phyloP scores from a whole-genome alignment of 345 rosid genomes.

The Camelina laxa region DNA sequence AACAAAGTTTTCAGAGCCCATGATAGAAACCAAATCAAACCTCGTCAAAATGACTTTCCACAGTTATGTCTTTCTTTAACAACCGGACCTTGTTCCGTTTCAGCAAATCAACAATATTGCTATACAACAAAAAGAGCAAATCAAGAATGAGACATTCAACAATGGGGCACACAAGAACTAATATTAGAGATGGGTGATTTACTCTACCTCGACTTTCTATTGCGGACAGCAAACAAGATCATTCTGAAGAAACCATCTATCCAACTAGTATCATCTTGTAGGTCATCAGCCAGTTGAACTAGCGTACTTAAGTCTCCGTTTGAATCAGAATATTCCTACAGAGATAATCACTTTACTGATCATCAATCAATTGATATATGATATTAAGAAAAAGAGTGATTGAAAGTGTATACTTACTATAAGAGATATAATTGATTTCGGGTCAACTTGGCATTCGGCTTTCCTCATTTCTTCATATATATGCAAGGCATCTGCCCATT shows the following conservation, averaged over 20 bases:
- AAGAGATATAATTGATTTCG: conserved; percentile 66
- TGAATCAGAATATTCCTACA: conserved; percentile 58
- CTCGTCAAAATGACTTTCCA: conserved; percentile 67
- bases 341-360: not conserved
- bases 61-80: conserved; percentile 50
- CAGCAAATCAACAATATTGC: conserved; percentile 67
- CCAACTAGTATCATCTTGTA: conserved; percentile 60
- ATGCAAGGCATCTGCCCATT: conserved; percentile 64
- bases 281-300: conserved; percentile 62
- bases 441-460: conserved; percentile 54
- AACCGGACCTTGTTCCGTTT: conserved; percentile 53
- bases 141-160: conserved; percentile 25
- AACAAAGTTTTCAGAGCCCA: conserved; percentile 6
- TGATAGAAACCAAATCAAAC: conserved; percentile 49
- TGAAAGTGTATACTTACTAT: conserved; percentile 63
- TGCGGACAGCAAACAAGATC: conserved; percentile 55
- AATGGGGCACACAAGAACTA: conserved; percentile 11
- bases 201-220: conserved; percentile 61
- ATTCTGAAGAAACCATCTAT: conserved; percentile 69
- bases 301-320: conserved; percentile 56
- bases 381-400: not conserved
- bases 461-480: conserved; percentile 70
- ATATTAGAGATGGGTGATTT: conserved; percentile 5
- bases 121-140: conserved; percentile 41
- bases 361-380: not conserved